Evolutionary conservation across 768 basidiomycete genomes (phyloP).

Genomic region (Auricularia auricula-judae): DNA sequence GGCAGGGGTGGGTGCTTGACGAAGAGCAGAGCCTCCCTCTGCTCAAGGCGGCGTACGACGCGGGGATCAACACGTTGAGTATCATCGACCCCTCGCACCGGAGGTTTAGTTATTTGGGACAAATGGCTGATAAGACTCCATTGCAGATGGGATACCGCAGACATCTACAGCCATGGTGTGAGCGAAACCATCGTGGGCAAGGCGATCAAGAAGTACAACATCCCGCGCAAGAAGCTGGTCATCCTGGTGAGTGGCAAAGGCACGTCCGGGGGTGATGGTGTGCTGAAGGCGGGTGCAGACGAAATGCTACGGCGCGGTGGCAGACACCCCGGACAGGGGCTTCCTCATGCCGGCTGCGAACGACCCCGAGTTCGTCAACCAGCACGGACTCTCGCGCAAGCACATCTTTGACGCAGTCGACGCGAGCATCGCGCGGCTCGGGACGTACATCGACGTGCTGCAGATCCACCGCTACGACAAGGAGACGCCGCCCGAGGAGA

Average conservation of each 20-base stretch:
- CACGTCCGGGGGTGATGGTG: not conserved
- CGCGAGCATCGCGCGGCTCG: constrained; percentile 27
- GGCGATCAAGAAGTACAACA: constrained; percentile 26
- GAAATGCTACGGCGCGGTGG: constrained; percentile 16
- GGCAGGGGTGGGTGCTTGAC: constrained; percentile 42
- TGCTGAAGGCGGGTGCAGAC: constrained; percentile 5
- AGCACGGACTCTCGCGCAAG: constrained; percentile 23
- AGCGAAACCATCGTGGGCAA: constrained; percentile 27
- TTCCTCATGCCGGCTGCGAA: constrained; percentile 6
- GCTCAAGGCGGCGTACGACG: constrained; percentile 33
- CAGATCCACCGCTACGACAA: constrained; percentile 35
- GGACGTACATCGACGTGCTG: constrained; percentile 32
- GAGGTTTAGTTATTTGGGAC: too few relatives aligned
- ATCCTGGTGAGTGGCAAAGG: constrained; percentile 11
- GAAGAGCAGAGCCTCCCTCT: constrained; percentile 36
- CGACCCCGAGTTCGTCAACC: not conserved
- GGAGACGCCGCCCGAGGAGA: constrained; percentile 29
- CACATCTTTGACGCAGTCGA: constrained; percentile 40
- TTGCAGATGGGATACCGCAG: not conserved
- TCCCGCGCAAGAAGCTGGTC: constrained; percentile 22
- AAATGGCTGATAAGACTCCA: too few relatives aligned
- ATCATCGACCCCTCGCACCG: too few relatives aligned
- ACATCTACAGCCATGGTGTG: constrained; percentile 14
- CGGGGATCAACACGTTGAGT: not conserved
- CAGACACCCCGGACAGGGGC: constrained; percentile 2